Conservation (phyloP, 139 green algal species). For the Haematococcus sp. region DNA sequence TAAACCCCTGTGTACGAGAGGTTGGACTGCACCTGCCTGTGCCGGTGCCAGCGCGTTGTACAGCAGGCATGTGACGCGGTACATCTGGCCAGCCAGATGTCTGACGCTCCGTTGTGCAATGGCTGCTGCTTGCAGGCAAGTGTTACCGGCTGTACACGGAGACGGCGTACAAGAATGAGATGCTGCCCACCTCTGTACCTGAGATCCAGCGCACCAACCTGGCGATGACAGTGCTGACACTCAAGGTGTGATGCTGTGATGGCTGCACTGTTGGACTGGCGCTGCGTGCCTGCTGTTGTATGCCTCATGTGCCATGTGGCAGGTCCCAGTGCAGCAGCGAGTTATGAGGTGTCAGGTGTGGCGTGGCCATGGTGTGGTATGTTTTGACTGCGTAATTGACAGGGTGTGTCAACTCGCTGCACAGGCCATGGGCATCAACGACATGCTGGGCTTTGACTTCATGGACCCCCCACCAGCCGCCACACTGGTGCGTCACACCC, state of each 20-base stretch:
- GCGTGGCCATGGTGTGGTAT: too few relatives aligned
- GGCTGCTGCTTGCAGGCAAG: conserved; percentile 71
- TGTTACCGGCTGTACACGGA: conserved; percentile 97
- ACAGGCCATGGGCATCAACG: conserved; percentile 98
- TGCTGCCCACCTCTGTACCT: conserved; percentile 81
- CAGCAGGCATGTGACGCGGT: too few relatives aligned
- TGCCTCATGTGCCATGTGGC: not conserved
- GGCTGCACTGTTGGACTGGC: too few relatives aligned
- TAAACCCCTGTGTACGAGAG: too few relatives aligned
- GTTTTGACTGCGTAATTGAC: too few relatives aligned
- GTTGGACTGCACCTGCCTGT: too few relatives aligned
- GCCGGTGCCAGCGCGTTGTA: too few relatives aligned
- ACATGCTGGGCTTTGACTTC: conserved; percentile 98
- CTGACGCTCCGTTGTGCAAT: not conserved
- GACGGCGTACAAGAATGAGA: conserved; percentile 88
- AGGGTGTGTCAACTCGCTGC: too few relatives aligned
- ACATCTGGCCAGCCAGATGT: too few relatives aligned
- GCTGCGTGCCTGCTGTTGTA: too few relatives aligned
- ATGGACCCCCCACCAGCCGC: conserved; percentile 93
- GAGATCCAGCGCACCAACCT: conserved; percentile 91
- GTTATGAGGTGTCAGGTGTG: too few relatives aligned
- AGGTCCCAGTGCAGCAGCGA: too few relatives aligned
- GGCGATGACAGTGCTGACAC: conserved; percentile 63
- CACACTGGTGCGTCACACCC: conserved; percentile 60
- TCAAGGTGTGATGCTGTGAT: conserved; percentile 8